phyloP scores from a whole-genome alignment of 176 grass and related monocot genomes.

The Elaeis guineensis region DNA sequence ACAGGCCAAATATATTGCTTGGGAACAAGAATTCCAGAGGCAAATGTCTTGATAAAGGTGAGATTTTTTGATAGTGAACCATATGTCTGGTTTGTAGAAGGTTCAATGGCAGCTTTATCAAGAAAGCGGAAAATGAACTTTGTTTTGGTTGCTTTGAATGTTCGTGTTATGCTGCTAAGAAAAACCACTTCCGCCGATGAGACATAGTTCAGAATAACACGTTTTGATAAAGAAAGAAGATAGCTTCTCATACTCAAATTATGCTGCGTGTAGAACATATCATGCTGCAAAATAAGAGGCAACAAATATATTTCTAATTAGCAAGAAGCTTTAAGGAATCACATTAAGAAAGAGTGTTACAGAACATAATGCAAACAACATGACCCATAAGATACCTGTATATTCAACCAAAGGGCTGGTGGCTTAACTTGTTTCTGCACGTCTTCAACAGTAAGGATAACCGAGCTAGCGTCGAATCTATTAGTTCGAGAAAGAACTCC shows the following conservation, averaged over 20 bases:
- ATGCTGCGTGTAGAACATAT: constrained; percentile 45
- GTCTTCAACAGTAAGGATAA: constrained; percentile 46
- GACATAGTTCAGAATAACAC: constrained; percentile 39
- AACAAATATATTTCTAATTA: constrained; percentile 1
- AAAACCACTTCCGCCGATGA: constrained; percentile 65
- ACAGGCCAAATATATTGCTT: constrained; percentile 72
- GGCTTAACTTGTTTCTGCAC: neutral
- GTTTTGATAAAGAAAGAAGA: constrained; percentile 38
- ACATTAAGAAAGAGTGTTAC: no score
- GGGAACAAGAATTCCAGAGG: constrained; percentile 77
- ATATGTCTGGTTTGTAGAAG: constrained; percentile 70
- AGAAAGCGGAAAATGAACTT: constrained; percentile 66
- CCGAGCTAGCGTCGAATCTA: neutral
- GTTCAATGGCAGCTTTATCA: constrained; percentile 22
- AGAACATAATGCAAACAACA: neutral
- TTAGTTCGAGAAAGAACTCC: constrained; percentile 51
- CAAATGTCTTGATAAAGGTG: constrained; percentile 48
- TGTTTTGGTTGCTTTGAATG: constrained; percentile 34
- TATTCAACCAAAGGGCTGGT: constrained; percentile 64
- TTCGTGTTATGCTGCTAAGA: constrained; percentile 33
- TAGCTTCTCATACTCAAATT: constrained; percentile 48
- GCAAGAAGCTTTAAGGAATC: no score
- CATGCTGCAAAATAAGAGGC: constrained; percentile 38
- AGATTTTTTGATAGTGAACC: constrained; percentile 43
- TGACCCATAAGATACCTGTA: constrained; percentile 39